Evolutionary conservation across 768 basidiomycete species (phyloP), one percentile per base, ranked within the genome.

Genomic region (Tulasnella sp.): DNA sequence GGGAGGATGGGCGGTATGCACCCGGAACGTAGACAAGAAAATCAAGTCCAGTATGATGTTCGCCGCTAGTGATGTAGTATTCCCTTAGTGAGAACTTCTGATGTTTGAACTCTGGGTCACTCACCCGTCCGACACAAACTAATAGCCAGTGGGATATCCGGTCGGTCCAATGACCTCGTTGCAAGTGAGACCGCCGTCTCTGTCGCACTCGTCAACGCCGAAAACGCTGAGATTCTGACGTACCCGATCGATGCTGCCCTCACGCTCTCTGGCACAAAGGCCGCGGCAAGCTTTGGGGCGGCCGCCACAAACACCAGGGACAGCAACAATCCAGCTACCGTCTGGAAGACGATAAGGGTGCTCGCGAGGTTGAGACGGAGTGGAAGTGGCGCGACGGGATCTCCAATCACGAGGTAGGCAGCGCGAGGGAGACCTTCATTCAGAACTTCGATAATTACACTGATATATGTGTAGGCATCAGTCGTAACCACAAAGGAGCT

Each of bases 381-480:
- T 3, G 27, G 17, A 17, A 43, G n/a, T 1, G 62, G 41, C 11
- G 51, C 34, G 19, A 60, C 45, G n/a, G 56, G 48, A 50, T 66
- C 54, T 4, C 60, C 65, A 42, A 66, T 63, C 41, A 61, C 44
- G 17, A 45, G 42, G 47, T 51, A 66, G 1, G 66, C 56, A 0
- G 65, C 61, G 8, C 66, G 63, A 26, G 65, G 65, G 8, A 64
- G 59, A 21, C 63, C 66, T 43, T 66, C 65, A 53, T 66, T 67
- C 51, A 67, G 53, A 34, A 56, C 49, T 32, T 67, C 65, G 17
- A 58, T 54, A 41, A 67, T 43, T 5, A 62, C 61, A 15, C 51
- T 51, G 50, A 63, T 62, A 61, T 63, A 63, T 19, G 66, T 66
- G 26, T 56, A 60, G 13, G 54, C 45, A 44, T 66, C 64, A 52